phyloP scores from a whole-genome alignment of 1,284 basidiomycete genomes.

The Cystobasidium pallidum region DNA sequence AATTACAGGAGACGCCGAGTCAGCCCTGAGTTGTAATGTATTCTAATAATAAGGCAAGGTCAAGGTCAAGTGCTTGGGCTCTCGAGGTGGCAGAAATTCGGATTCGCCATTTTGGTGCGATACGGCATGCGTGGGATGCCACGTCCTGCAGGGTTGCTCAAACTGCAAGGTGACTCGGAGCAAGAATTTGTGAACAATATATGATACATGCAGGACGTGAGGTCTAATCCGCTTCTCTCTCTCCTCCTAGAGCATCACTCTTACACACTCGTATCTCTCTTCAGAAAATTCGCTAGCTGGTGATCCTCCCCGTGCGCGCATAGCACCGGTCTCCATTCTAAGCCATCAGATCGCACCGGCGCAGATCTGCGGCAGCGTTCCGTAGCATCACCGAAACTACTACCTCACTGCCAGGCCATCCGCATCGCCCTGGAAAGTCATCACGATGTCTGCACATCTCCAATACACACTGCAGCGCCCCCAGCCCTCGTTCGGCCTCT shows the following conservation, averaged over 20 bases:
- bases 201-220: background rate
- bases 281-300: background rate
- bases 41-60: no score
- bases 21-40: background rate
- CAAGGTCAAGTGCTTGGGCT: no score
- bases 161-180: constrained; percentile 1
- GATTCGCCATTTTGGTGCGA: constrained; percentile 18
- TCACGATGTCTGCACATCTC: background rate
- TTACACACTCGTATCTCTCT: background rate
- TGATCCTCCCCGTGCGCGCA: background rate
- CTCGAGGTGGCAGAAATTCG: constrained; percentile 1
- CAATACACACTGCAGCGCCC: constrained; percentile 21
- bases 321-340: background rate
- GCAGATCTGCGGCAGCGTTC: background rate
- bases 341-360: background rate
- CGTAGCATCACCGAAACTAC: background rate
- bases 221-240: constrained; percentile 6
- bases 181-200: no score
- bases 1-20: background rate
- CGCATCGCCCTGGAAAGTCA: background rate
- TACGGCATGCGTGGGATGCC: constrained; percentile 6
- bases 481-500: background rate
- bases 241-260: background rate
- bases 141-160: constrained; percentile 1
- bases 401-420: background rate